Conservation (phyloP, 768 basidiomycete genomes). For the Mycena galopus region DNA sequence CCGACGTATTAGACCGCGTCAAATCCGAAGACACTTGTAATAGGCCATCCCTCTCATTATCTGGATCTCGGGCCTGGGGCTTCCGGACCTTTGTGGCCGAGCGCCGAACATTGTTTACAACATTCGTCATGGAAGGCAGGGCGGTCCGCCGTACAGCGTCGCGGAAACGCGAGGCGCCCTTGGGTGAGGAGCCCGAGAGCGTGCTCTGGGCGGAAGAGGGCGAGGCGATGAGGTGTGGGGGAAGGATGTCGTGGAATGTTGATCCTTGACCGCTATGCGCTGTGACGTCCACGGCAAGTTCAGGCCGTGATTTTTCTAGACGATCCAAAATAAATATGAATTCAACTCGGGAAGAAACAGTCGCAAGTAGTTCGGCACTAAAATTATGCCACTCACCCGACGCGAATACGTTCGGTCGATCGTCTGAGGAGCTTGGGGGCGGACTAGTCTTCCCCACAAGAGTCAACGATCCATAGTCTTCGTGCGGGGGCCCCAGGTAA, state of each 20-base stretch:
- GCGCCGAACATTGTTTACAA: conserved; percentile 52
- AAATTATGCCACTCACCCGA: conserved; percentile 10
- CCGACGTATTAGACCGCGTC: too few relatives aligned
- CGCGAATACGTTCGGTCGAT: conserved; percentile 32
- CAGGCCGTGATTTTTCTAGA: conserved; percentile 6
- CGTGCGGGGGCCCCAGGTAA: conserved; percentile 61
- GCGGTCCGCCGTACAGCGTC: conserved; percentile 49
- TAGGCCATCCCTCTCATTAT: conserved; percentile 20
- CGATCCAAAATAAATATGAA: too few relatives aligned
- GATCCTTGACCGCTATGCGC: conserved; percentile 29
- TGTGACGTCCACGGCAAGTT: conserved; percentile 20
- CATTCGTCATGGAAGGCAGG: conserved; percentile 55
- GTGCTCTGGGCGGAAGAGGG: conserved; percentile 46
- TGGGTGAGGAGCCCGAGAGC: conserved; percentile 14
- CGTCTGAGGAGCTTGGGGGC: conserved; percentile 40
- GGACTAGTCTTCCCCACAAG: conserved; percentile 47
- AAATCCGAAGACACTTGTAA: neutral
- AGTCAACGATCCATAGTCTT: conserved; percentile 57
- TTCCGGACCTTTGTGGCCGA: conserved; percentile 57
- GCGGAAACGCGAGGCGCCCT: conserved; percentile 40
- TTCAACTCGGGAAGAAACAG: too few relatives aligned
- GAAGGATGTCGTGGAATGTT: conserved; percentile 64
- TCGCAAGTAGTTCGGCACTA: too few relatives aligned
- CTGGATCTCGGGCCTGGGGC: conserved; percentile 17
- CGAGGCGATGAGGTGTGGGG: conserved; percentile 58